phyloP scores from a whole-genome alignment of 2,329 filamentous ascomycete species.

The Colletotrichum tropicale region DNA sequence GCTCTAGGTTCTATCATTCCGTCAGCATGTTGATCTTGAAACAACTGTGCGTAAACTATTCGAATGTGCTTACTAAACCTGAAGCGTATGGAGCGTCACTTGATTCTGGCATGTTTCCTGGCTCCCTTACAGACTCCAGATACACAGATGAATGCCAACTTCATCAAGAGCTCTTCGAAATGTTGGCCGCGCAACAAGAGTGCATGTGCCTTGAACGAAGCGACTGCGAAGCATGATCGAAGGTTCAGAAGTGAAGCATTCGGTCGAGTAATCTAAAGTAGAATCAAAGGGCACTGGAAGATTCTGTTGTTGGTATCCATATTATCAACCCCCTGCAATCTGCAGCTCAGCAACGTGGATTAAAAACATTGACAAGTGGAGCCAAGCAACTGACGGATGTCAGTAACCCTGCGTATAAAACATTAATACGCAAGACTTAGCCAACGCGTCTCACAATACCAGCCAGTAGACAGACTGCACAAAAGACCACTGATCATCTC shows the following conservation, averaged over 20 bases:
- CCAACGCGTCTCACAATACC: background rate
- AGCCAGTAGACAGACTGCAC: background rate
- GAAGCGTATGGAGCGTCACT: background rate
- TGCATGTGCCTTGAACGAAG: background rate
- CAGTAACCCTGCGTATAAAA: background rate
- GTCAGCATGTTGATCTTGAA: background rate
- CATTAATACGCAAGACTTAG: background rate
- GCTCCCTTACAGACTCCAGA: background rate
- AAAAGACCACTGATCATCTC: background rate
- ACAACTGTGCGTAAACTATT: background rate
- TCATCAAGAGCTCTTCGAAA: background rate
- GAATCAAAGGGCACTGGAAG: background rate
- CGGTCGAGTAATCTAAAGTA: background rate
- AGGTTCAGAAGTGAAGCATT: background rate
- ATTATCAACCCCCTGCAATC: background rate
- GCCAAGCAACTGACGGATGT: background rate
- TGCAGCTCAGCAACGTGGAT: background rate
- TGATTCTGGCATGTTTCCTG: background rate
- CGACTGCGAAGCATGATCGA: background rate
- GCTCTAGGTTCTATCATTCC: background rate
- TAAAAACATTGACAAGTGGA: background rate
- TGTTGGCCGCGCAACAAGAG: background rate
- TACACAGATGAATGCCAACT: background rate
- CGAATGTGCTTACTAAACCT: background rate
- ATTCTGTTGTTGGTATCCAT: background rate